Conservation (phyloP, 148 eudicot genomes). For the Salicornia ramosissima region DNA sequence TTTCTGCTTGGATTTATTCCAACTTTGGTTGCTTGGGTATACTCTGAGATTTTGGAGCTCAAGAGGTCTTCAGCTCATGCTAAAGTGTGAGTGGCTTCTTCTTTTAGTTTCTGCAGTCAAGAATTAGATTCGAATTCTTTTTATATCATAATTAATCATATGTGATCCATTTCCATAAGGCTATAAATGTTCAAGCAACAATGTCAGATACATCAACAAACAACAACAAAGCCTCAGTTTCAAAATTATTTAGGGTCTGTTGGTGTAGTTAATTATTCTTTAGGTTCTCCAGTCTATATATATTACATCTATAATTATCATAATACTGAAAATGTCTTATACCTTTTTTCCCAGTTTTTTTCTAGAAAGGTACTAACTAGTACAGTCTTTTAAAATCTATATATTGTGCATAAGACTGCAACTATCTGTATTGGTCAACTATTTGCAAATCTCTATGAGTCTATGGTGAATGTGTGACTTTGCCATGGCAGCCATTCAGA, state of each 20-base stretch:
- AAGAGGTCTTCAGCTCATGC: conserved; percentile 57
- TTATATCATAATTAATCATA: not conserved
- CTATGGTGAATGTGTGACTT: conserved; percentile 25
- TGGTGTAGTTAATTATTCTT: no score
- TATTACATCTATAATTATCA: no score
- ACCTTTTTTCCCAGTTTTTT: no score
- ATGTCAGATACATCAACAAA: no score
- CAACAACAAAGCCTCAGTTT: no score
- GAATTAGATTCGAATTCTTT: not conserved
- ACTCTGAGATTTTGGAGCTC: conserved; percentile 80
- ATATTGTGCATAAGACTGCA: not conserved
- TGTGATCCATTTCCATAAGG: not conserved
- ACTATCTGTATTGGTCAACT: not conserved
- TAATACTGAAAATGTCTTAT: no score
- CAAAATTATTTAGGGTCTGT: no score
- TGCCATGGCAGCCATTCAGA: conserved; percentile 73
- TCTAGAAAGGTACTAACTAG: no score
- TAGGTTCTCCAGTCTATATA: no score
- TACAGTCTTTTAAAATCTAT: not conserved
- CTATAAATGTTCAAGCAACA: not conserved
- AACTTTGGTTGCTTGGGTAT: conserved; percentile 71
- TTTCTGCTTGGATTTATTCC: conserved; percentile 88
- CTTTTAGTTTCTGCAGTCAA: not conserved
- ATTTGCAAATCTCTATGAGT: not conserved
- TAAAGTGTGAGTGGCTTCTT: conserved; percentile 63